Evolutionary conservation across 768 basidiomycete species (phyloP).

Genomic region (Lactarius indigo): DNA sequence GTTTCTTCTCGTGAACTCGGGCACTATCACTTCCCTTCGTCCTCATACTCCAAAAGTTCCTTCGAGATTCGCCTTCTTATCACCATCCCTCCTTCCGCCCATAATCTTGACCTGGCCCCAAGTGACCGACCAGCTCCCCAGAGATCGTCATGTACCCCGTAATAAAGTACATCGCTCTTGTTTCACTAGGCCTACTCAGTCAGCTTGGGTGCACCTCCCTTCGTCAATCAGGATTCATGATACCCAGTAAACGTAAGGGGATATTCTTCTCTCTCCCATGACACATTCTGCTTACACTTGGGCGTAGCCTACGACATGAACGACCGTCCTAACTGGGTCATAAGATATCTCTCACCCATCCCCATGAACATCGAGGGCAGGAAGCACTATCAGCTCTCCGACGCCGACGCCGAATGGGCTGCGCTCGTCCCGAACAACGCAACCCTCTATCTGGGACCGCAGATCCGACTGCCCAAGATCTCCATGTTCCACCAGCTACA

Average conservation of each 20-base stretch:
- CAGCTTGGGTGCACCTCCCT: constrained; percentile 7
- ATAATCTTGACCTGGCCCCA: no score
- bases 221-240: not conserved
- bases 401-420: no score
- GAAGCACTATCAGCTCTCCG: no score
- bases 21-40: not conserved
- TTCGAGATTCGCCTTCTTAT: not conserved
- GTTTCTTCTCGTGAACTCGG: not conserved
- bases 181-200: constrained; percentile 1
- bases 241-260: not conserved
- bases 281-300: not conserved
- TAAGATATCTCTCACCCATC: no score
- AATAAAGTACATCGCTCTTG: not conserved
- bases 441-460: no score
- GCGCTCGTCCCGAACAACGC: no score
- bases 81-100: not conserved
- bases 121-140: not conserved
- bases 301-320: constrained; percentile 7
- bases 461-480: no score
- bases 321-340: no score
- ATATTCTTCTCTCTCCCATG: not conserved
- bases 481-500: no score
- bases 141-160: not conserved
- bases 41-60: not conserved
- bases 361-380: no score